Conservation (phyloP, 1,139 yeast species). For the Eremothecium gossypii region DNA sequence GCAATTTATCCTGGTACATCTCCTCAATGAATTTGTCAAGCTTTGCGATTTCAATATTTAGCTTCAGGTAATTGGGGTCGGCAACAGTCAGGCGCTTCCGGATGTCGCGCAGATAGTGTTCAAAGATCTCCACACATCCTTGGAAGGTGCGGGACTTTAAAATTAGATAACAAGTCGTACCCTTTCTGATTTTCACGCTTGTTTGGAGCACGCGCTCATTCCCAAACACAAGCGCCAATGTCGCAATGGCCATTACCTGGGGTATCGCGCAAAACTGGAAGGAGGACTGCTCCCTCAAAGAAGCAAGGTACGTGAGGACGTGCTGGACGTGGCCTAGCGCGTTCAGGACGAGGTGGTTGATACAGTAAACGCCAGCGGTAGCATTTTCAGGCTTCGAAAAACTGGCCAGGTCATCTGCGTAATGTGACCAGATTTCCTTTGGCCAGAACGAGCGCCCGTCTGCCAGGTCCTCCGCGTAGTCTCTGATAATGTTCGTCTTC, state of each 20-base stretch:
- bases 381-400: constrained; percentile 43
- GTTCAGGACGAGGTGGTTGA: constrained; percentile 72
- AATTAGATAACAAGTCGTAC: constrained; percentile 76
- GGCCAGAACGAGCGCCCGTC: constrained; percentile 98
- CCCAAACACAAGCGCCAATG: constrained; percentile 76
- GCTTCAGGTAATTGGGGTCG: constrained; percentile 80
- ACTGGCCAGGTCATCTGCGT: constrained; percentile 53
- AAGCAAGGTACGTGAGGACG: constrained; percentile 65
- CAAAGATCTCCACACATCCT: constrained; percentile 69
- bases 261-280: constrained; percentile 95
- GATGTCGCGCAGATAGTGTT: constrained; percentile 61
- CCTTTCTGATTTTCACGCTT: constrained; percentile 85
- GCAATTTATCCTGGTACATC: constrained; percentile 52
- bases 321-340: constrained; percentile 73
- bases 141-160: constrained; percentile 63
- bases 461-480: constrained; percentile 81
- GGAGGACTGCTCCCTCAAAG: constrained; percentile 70
- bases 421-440: constrained; percentile 79
- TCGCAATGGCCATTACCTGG: constrained; percentile 97
- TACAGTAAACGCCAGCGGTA: constrained; percentile 59
- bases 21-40: constrained; percentile 77
- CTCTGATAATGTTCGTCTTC: constrained; percentile 92
- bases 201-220: constrained; percentile 62
- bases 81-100: constrained; percentile 69
- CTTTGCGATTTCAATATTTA: constrained; percentile 81